These are phyloP conservation scores for Colletotrichum sp. DNA, from an alignment of 2,329 filamentous ascomycete genomes.

Conservation along the genomic window DNA sequence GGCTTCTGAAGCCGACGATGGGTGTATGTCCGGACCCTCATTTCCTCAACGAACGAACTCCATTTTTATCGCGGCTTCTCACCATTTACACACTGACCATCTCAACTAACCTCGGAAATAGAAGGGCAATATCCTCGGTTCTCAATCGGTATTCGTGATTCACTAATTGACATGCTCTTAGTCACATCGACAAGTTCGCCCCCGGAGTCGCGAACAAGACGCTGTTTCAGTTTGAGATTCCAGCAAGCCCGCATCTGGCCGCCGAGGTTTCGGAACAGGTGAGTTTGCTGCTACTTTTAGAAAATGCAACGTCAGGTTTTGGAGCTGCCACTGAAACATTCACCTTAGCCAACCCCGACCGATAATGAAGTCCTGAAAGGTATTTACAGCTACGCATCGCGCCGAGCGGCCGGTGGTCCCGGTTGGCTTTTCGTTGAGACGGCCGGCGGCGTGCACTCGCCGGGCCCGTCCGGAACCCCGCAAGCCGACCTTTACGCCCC, in stretches of 20 bases:
- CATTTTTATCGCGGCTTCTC: background rate
- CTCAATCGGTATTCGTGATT: background rate
- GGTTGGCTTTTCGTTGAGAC: slow-evolving; percentile 79
- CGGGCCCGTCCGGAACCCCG: slow-evolving; percentile 74
- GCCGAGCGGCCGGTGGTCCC: slow-evolving; percentile 44
- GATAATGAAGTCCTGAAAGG: slow-evolving; percentile 54
- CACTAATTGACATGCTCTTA: slow-evolving; percentile 30
- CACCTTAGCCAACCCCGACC: slow-evolving; percentile 41
- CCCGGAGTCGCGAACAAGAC: slow-evolving; percentile 54
- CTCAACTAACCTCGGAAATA: background rate
- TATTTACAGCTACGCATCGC: slow-evolving; percentile 49
- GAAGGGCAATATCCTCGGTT: background rate
- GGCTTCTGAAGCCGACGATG: slow-evolving; percentile 71
- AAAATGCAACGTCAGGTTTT: background rate
- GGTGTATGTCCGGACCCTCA: slow-evolving; percentile 47
- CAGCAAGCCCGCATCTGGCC: slow-evolving; percentile 80
- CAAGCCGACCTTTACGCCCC: slow-evolving; percentile 82
- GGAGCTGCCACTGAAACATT: background rate
- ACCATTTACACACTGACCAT: background rate
- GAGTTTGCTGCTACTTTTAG: slow-evolving; percentile 12
- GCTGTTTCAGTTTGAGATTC: slow-evolving; percentile 74
- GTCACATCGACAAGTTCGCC: slow-evolving; percentile 68
- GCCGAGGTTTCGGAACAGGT: slow-evolving; percentile 55
- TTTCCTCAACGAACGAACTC: background rate
- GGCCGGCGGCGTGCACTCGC: slow-evolving; percentile 82